A percentile compares a stretch with the other conserved stretches of the same genome.
Evolutionary conservation across 176 grass and related monocot species (phyloP).

Genomic region (Carex pumila): DNA sequence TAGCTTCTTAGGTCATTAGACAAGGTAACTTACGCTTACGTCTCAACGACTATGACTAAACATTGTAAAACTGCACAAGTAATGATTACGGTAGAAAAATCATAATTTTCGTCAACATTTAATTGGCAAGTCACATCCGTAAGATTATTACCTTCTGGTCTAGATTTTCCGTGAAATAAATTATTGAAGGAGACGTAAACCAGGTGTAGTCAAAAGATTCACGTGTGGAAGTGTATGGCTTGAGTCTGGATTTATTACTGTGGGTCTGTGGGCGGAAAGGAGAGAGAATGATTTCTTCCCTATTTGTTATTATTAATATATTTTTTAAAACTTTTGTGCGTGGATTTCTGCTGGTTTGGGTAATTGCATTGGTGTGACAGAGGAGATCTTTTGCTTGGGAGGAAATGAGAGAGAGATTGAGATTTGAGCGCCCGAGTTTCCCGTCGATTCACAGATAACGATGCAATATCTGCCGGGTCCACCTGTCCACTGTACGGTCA

Average conservation of each 20-base stretch:
- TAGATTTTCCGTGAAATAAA: no score
- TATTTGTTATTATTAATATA: neutral
- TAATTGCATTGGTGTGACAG: slow-evolving; percentile 18
- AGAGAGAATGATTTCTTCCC: neutral
- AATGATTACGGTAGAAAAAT: neutral
- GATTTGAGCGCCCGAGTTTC: slow-evolving; percentile 20
- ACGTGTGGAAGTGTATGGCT: slow-evolving; percentile 4
- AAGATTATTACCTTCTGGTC: no score
- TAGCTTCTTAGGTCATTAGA: neutral
- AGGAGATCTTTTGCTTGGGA: slow-evolving; percentile 27
- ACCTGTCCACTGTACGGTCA: neutral
- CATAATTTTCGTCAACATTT: neutral
- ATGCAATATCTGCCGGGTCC: slow-evolving; percentile 7
- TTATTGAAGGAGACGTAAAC: neutral
- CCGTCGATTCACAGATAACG: slow-evolving; percentile 29
- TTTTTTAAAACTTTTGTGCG: no score
- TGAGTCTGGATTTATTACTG: neutral
- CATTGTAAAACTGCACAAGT: neutral
- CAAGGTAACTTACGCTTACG: neutral
- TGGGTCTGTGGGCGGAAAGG: neutral
- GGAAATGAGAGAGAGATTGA: neutral
- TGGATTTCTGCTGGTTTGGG: slow-evolving; percentile 2
- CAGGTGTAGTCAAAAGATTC: neutral
- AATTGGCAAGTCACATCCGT: neutral
- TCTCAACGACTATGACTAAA: neutral